phyloP scores from a whole-genome alignment of 2,329 filamentous ascomycete genomes.

The Claviceps sp. region DNA sequence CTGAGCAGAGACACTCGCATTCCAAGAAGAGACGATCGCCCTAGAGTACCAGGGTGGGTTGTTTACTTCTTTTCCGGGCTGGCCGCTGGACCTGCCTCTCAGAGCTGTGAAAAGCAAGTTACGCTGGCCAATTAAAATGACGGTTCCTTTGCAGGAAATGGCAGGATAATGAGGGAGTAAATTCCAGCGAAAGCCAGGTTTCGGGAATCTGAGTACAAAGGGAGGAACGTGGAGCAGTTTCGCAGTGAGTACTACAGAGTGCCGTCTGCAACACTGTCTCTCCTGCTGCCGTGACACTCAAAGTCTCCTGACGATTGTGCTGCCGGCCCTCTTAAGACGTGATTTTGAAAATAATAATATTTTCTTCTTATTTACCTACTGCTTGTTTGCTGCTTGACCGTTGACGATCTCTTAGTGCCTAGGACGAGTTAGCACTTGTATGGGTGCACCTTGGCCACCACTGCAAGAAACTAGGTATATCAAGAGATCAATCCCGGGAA shows the following conservation, averaged over 20 bases:
- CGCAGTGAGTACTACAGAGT: constrained; percentile 10
- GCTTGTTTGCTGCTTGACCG: neutral
- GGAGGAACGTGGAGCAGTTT: constrained; percentile 10
- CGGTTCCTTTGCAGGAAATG: constrained; percentile 10
- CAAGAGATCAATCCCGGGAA: neutral
- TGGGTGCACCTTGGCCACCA: constrained; percentile 3
- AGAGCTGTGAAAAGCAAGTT: constrained; percentile 10
- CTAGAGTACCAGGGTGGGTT: constrained; percentile 7
- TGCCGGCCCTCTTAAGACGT: neutral
- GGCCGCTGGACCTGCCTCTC: constrained; percentile 7
- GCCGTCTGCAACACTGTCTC: constrained; percentile 4
- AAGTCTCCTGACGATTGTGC: neutral
- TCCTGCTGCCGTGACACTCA: constrained; percentile 1
- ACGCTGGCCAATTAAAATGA: constrained; percentile 11
- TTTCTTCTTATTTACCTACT: neutral
- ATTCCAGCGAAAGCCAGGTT: constrained; percentile 9
- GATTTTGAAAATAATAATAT: neutral
- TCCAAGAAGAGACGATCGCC: constrained; percentile 20
- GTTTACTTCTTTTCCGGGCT: constrained; percentile 11
- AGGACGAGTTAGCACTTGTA: constrained; percentile 7
- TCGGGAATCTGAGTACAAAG: constrained; percentile 7
- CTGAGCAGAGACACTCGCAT: constrained; percentile 24
- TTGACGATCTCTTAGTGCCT: constrained; percentile 1
- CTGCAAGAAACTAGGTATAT: neutral
- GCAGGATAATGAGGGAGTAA: constrained; percentile 8